phyloP scores from a whole-genome alignment of 1,284 basidiomycete genomes.

The Rhodotorula sp. region DNA sequence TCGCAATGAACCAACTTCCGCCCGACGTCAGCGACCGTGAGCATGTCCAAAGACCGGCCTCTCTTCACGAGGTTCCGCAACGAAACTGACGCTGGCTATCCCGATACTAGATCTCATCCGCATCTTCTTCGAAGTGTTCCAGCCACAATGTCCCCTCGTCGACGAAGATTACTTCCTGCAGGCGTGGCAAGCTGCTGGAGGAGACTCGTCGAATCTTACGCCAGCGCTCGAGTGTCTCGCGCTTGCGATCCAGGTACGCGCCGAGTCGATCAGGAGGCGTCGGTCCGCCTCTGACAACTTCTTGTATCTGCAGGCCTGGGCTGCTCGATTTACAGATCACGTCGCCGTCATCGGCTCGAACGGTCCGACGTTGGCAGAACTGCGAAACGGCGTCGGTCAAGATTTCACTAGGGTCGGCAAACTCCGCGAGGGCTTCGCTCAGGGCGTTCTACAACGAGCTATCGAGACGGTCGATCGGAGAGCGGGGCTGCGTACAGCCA shows the following conservation, averaged over 20 bases:
- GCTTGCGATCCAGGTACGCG: constrained; percentile 20
- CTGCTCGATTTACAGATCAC: constrained; percentile 24
- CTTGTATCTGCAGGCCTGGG: constrained; percentile 28
- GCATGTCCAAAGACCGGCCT: neutral
- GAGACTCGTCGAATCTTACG: constrained; percentile 6
- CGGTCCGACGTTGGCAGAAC: constrained; percentile 14
- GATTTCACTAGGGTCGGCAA: constrained; percentile 30
- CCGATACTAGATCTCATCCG: constrained; percentile 24
- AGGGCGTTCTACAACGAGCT: constrained; percentile 25
- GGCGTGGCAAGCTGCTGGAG: constrained; percentile 23
- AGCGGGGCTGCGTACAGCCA: constrained; percentile 21
- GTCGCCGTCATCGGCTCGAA: constrained; percentile 24
- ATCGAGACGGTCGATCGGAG: constrained; percentile 20
- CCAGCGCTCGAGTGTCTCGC: constrained; percentile 33
- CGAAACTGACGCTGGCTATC: no score
- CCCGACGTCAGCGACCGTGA: constrained; percentile 11
- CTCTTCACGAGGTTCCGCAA: neutral
- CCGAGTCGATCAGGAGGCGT: no score
- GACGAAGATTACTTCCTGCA: constrained; percentile 22
- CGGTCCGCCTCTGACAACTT: no score
- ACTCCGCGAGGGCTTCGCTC: constrained; percentile 30
- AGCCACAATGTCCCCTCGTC: constrained; percentile 31
- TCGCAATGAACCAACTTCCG: neutral
- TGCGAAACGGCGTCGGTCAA: constrained; percentile 1
- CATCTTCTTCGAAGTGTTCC: constrained; percentile 19